Evolutionary conservation across 2,329 filamentous ascomycete species (phyloP), one percentile per base, ranked within the genome.

Genomic region (Chrysoporthe cubensis): DNA sequence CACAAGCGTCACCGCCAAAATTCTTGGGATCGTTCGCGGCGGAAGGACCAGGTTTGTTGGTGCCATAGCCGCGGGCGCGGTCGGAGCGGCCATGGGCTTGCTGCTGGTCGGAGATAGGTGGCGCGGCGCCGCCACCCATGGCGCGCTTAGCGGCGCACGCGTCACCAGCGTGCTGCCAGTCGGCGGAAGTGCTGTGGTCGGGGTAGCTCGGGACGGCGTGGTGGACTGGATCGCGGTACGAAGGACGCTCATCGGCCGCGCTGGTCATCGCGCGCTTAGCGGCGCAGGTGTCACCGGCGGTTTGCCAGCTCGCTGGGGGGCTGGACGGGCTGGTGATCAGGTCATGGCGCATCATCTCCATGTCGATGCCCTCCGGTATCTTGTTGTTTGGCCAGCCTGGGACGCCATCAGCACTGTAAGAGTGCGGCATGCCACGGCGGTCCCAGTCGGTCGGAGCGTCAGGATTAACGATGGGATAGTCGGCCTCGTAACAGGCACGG

Each of bases 1-100:
- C 59, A 46, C 59, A 61, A 61, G 43, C 59, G 26, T 46, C 11
- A 34, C 59, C 43, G 16, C 37, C 59, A 60, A 60, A 60, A 11
- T 43, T 13, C 2, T 32, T 46, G 14, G 18, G 26, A 26, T 14
- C 8, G 43, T 61, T 61, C 26, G 34, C 13, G 26, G 9, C 26
- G 21, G 26, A 8, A 18, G 43, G 42, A 7, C 26, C 21, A 13
- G 26, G 14, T 9, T 16, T 44, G 21, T 18, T 46, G 40, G 14
- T 46, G n/a, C 34, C 50, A 7, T 56, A 13, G n/a, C 50, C 50
- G 40, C 37, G n/a, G 52, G 40, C 14, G 21, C 26, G 50, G 34
- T 34, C 34, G 48, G 26, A 43, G 62, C 40, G 16, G 3, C 42
- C 58, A 43, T 61, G 37, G n/a, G 37, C 40, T 16, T 43, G 37